These are phyloP conservation scores for Malus orientalis DNA, from an alignment of 306 rosid species.

Conservation along the genomic window DNA sequence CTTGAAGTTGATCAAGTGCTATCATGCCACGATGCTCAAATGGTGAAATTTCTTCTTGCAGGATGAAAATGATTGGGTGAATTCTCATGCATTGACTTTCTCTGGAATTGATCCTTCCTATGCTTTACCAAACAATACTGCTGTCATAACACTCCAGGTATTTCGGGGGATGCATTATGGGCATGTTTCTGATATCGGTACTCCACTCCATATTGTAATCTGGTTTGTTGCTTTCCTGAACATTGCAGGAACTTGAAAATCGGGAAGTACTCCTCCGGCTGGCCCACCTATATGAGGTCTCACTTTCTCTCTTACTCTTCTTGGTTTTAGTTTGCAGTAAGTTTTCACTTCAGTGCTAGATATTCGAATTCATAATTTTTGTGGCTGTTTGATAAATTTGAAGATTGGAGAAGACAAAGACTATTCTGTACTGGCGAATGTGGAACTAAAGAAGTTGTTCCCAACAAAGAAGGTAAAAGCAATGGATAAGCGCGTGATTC, in stretches of 20 bases:
- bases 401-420: constrained; percentile 80
- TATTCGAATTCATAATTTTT: constrained; percentile 9
- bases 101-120: constrained; percentile 66
- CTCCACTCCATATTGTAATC: background rate
- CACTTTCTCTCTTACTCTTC: constrained; percentile 2
- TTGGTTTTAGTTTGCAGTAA: background rate
- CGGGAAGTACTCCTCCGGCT: constrained; percentile 72
- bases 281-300: constrained; percentile 82
- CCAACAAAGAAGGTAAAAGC: constrained; percentile 56
- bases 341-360: background rate
- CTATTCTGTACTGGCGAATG: constrained; percentile 49
- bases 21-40: background rate
- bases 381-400: constrained; percentile 22
- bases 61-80: constrained; percentile 61
- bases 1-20: constrained; percentile 2
- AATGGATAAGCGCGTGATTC: background rate
- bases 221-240: constrained; percentile 10
- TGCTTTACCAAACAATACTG: constrained; percentile 60
- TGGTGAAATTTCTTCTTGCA: constrained; percentile 18
- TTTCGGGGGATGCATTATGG: background rate
- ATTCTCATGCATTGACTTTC: constrained; percentile 52
- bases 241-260: constrained; percentile 62
- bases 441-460: constrained; percentile 66
- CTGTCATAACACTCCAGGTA: constrained; percentile 79
- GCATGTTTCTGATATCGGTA: background rate